Evolutionary conservation across 1,284 basidiomycete species (phyloP).

Genomic region (Irpex lacteus): DNA sequence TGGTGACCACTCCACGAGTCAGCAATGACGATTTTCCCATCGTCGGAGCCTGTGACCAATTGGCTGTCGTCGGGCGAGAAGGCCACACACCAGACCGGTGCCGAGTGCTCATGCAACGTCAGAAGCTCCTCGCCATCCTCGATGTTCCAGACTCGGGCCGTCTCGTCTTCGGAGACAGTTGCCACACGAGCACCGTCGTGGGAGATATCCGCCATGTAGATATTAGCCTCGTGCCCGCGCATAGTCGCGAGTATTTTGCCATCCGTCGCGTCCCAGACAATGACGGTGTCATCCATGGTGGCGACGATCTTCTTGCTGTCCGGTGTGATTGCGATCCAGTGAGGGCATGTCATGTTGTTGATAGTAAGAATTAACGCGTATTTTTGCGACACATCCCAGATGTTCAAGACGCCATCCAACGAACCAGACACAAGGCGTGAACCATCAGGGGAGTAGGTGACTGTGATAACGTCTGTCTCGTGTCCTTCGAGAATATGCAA

Average conservation of each 20-base stretch:
- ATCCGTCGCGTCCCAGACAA: constrained; percentile 6
- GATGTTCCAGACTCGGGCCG: constrained; percentile 25
- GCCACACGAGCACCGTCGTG: constrained; percentile 24
- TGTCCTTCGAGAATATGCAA: not conserved
- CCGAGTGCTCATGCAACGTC: constrained; percentile 21
- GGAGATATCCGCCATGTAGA: constrained; percentile 14
- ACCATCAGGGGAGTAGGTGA: constrained; percentile 11
- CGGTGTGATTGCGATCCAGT: not conserved
- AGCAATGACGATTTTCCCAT: too few species aligned
- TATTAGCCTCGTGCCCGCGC: constrained; percentile 9
- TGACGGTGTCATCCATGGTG: not conserved
- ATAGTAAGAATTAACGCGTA: not conserved
- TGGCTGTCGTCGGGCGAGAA: too few species aligned
- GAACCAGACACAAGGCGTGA: constrained; percentile 10
- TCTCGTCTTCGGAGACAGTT: constrained; percentile 32
- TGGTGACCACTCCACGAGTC: too few species aligned
- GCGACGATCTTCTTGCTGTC: not conserved
- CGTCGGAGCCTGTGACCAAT: too few species aligned
- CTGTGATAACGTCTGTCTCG: constrained; percentile 8
- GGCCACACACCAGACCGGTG: constrained; percentile 6
- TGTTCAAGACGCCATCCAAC: not conserved
- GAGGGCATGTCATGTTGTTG: not conserved
- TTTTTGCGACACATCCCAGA: constrained; percentile 3
- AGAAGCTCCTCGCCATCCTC: constrained; percentile 23
- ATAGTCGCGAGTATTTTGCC: constrained; percentile 1